Conservation (phyloP, 805 yeast genomes). For the Candida methanosorbosa region DNA sequence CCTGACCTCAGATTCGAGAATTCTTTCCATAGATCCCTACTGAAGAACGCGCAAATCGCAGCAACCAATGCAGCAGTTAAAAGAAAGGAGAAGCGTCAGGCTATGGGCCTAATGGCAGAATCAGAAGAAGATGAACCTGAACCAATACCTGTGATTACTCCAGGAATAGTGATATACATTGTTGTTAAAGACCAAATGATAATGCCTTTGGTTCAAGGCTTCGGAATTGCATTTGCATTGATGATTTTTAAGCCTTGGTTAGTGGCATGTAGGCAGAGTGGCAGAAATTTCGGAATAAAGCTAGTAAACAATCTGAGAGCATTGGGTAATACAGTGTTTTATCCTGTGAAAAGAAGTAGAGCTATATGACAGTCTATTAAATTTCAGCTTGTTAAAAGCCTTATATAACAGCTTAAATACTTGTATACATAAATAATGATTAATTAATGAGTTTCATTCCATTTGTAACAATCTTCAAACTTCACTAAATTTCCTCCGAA, state of each 20-base stretch:
- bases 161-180: constrained; percentile 36
- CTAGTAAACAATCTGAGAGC: constrained; percentile 3
- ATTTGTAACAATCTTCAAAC: constrained; percentile 63
- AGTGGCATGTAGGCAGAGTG: constrained; percentile 11
- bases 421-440: not conserved
- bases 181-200: constrained; percentile 43
- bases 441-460: constrained; percentile 44
- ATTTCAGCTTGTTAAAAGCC: too few species aligned
- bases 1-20: constrained; percentile 68
- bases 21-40: constrained; percentile 38
- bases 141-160: constrained; percentile 34
- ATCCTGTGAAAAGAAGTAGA: not conserved
- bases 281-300: constrained; percentile 14
- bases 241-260: constrained; percentile 29
- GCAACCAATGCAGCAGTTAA: too few species aligned
- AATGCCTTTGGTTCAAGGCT: constrained; percentile 53
- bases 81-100: constrained; percentile 6
- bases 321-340: not conserved
- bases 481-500: constrained; percentile 84
- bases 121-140: not conserved
- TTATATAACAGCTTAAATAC: too few species aligned
- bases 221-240: constrained; percentile 31
- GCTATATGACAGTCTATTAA: too few species aligned
- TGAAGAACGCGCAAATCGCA: constrained; percentile 11
- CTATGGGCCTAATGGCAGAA: not conserved